phyloP scores from a whole-genome alignment of 768 basidiomycete genomes.

The Peribolospora kevripleyi region DNA sequence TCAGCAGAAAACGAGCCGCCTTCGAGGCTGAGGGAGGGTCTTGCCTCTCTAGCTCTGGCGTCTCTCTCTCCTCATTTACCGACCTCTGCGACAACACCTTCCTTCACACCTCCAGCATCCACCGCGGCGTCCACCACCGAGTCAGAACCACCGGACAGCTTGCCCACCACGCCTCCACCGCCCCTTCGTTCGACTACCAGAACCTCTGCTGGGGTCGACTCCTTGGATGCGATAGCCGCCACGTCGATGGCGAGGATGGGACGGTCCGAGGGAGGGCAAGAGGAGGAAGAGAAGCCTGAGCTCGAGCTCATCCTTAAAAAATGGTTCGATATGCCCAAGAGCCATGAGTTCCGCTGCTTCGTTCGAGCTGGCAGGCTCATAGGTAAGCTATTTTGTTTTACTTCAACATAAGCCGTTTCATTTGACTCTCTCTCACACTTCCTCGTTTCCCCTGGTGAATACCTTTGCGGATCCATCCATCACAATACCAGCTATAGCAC shows the following conservation, averaged over 20 bases:
- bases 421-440: background rate
- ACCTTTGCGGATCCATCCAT: constrained; percentile 34
- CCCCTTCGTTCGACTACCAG: constrained; percentile 20
- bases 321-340: constrained; percentile 64
- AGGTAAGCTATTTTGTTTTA: constrained; percentile 26
- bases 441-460: background rate
- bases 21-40: too few relatives aligned
- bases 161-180: background rate
- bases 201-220: too few relatives aligned
- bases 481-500: constrained; percentile 22
- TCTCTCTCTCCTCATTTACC: background rate
- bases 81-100: background rate
- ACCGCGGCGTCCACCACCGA: background rate
- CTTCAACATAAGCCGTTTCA: too few relatives aligned
- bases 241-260: background rate
- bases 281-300: constrained; percentile 15
- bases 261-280: background rate
- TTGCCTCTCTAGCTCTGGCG: background rate
- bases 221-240: background rate
- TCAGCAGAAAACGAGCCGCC: too few relatives aligned
- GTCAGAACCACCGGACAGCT: constrained; percentile 7
- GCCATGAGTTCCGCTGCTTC: constrained; percentile 76
- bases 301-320: constrained; percentile 66
- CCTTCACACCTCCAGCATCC: background rate
- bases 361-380: constrained; percentile 45